Evolutionary conservation across 495 filamentous ascomycete genomes (phyloP).

Genomic region (Sabuloglossum arenarium): DNA sequence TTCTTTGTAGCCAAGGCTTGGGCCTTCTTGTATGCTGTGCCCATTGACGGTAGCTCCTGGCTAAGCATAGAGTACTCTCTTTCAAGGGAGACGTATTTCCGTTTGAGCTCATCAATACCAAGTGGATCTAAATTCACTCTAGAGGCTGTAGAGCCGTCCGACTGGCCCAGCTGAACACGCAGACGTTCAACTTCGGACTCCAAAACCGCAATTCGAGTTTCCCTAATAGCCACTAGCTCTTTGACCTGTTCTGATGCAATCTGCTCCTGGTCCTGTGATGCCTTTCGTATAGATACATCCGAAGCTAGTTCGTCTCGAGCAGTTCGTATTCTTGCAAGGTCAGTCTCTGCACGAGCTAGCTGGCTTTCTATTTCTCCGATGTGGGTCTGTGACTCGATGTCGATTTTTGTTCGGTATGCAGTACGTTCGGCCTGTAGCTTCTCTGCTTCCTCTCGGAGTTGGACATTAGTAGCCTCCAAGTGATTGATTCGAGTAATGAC

Average conservation of each 20-base stretch:
- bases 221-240: conserved; percentile 56
- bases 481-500: conserved; percentile 80
- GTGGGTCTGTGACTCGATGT: conserved; percentile 49
- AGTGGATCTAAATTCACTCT: conserved; percentile 29
- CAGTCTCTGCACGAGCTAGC: conserved; percentile 58
- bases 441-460: conserved; percentile 65
- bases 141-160: conserved; percentile 19
- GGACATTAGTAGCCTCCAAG: conserved; percentile 70
- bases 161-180: conserved; percentile 27
- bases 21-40: conserved; percentile 69
- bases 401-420: conserved; percentile 54
- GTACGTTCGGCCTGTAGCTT: conserved; percentile 71
- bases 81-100: conserved; percentile 49
- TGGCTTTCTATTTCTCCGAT: conserved; percentile 62
- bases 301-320: conserved; percentile 65
- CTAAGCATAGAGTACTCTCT: conserved; percentile 66
- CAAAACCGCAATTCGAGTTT: conserved; percentile 52
- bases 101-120: conserved; percentile 43
- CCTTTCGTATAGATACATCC: conserved; percentile 60
- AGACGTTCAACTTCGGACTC: conserved; percentile 65
- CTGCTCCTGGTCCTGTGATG: conserved; percentile 54
- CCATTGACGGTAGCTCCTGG: conserved; percentile 69
- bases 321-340: conserved; percentile 65
- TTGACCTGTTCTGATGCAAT: conserved; percentile 44
- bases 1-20: conserved; percentile 69